phyloP scores from a whole-genome alignment of 371 early-diverging fungal genomes.

The Mortierella sp. region DNA sequence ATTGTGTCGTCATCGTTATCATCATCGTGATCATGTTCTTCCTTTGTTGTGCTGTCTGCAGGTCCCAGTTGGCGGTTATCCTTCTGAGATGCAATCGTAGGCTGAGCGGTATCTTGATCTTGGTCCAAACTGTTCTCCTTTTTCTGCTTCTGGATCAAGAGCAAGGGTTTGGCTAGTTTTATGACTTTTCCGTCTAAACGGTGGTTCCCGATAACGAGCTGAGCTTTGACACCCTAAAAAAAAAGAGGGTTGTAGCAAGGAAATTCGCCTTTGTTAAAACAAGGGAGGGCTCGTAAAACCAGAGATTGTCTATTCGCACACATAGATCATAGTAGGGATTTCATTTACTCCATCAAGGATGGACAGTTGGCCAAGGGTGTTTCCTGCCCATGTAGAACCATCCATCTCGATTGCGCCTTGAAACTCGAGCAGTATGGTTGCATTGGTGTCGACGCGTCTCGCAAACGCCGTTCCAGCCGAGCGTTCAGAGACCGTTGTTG shows the following conservation, averaged over 20 bases:
- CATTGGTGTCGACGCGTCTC: constrained; percentile 1
- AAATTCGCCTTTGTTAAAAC: too few species aligned
- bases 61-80: not conserved
- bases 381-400: constrained; percentile 37
- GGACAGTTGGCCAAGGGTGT: constrained; percentile 43
- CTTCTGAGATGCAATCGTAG: not conserved
- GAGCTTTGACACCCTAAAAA: constrained; percentile 38
- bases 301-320: too few species aligned
- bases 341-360: constrained; percentile 42
- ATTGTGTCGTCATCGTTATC: constrained; percentile 27
- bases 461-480: too few species aligned
- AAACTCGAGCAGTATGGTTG: constrained; percentile 43
- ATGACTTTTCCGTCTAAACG: constrained; percentile 46
- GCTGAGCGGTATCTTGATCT: not conserved
- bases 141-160: constrained; percentile 41
- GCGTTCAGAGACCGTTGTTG: too few species aligned
- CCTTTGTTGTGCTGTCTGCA: not conserved
- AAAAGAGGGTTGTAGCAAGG: not conserved
- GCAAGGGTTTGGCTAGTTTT: constrained; percentile 31
- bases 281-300: too few species aligned
- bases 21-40: not conserved
- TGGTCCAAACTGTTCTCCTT: not conserved
- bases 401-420: constrained; percentile 51
- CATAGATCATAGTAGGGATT: not conserved
- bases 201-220: constrained; percentile 47